These are phyloP conservation scores for Chimonanthus praecox DNA, from an alignment of 164 flowering plant species.

Conservation along the genomic window DNA sequence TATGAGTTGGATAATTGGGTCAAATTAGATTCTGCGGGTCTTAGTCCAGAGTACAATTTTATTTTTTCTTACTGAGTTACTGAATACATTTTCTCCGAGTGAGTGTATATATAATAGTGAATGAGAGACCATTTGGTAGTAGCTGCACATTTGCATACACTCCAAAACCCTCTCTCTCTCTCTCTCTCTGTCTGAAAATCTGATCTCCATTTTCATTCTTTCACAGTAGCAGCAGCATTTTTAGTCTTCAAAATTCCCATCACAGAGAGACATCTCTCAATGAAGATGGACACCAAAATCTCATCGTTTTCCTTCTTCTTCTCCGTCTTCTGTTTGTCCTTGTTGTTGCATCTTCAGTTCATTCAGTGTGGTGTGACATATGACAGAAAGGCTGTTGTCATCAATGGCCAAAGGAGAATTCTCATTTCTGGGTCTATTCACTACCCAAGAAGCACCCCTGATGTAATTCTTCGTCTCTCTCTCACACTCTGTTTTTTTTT, in stretches of 20 bases:
- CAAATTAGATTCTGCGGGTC: too few species aligned
- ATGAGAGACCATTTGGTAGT: not conserved
- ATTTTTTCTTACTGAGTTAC: not conserved
- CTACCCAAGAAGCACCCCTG: slow-evolving; percentile 21
- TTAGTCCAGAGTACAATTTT: too few species aligned
- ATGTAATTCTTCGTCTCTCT: slow-evolving; percentile 3
- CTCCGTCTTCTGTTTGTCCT: not conserved
- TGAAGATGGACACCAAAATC: slow-evolving; percentile 4
- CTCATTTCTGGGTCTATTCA: slow-evolving; percentile 22
- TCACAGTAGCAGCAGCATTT: not conserved
- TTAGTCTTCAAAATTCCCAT: not conserved
- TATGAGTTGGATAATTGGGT: too few species aligned
- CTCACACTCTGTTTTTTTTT: not conserved
- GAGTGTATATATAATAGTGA: not conserved
- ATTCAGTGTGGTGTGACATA: slow-evolving; percentile 13
- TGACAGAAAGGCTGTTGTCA: slow-evolving; percentile 15
- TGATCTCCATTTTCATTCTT: too few species aligned
- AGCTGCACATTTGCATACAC: not conserved
- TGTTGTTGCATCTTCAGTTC: slow-evolving; percentile 6
- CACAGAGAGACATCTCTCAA: too few species aligned
- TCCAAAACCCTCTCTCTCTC: not conserved
- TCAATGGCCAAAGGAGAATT: slow-evolving; percentile 20
- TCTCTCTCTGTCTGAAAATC: not conserved
- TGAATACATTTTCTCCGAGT: not conserved
- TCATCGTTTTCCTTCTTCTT: not conserved